Conservation (phyloP, 108 stramenopile genomes). For the Fragilaria crotonensis region DNA sequence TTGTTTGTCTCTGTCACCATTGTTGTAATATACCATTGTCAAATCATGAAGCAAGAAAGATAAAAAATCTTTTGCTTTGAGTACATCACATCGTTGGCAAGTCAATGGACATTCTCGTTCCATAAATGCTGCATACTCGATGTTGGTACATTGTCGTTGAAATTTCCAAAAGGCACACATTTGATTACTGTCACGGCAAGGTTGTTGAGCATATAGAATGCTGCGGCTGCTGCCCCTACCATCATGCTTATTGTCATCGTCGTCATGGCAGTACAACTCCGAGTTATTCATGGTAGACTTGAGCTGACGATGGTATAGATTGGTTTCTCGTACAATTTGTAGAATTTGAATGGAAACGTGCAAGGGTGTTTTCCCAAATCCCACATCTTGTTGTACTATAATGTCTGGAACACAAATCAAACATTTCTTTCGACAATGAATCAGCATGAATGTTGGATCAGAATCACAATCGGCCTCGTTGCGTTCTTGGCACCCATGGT, state of each 20-base stretch:
- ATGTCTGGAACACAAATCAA: background rate
- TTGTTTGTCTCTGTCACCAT: background rate
- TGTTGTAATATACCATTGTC: background rate
- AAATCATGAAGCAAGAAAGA: background rate
- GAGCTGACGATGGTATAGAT: background rate
- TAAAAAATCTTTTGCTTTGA: background rate
- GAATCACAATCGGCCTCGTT: background rate
- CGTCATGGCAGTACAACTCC: too few relatives aligned
- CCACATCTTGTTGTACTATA: background rate
- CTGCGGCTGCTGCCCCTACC: too few relatives aligned
- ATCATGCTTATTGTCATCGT: too few relatives aligned
- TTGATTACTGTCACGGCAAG: background rate
- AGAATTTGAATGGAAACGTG: background rate
- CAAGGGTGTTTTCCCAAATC: background rate
- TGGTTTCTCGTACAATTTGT: background rate
- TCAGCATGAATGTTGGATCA: background rate
- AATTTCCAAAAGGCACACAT: background rate
- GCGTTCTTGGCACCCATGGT: background rate
- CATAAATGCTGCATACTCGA: background rate
- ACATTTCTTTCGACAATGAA: background rate
- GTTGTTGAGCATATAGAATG: too few relatives aligned
- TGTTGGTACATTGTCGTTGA: background rate
- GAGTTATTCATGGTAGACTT: background rate
- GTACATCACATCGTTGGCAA: background rate
- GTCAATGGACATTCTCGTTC: background rate